phyloP scores from a whole-genome alignment of 768 basidiomycete genomes.

The Pulveroboletus sp. region DNA sequence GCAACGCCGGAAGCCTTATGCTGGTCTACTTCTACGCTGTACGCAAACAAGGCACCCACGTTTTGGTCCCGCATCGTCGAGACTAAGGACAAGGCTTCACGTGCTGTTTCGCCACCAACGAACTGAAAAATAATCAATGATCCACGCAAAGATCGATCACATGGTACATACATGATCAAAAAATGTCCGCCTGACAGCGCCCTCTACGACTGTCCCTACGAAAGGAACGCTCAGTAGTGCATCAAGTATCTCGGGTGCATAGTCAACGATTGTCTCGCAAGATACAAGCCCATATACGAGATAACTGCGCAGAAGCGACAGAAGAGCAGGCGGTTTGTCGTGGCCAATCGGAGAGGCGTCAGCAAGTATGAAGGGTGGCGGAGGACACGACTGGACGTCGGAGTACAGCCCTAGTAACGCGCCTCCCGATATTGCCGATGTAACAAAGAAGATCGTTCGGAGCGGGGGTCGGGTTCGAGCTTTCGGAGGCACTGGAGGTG shows the following conservation, averaged over 20 bases:
- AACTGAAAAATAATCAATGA: conserved; percentile 46
- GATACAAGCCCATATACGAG: conserved; percentile 81
- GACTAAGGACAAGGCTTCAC: conserved; percentile 63
- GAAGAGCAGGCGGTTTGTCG: conserved; percentile 24
- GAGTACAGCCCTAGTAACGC: conserved; percentile 19
- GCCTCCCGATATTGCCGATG: conserved; percentile 18
- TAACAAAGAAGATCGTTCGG: conserved; percentile 14
- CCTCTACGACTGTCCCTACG: conserved; percentile 60
- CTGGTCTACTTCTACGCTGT: conserved; percentile 83
- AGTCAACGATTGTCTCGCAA: conserved; percentile 69
- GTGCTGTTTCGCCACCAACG: conserved; percentile 82
- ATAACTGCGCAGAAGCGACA: conserved; percentile 63
- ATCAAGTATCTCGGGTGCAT: conserved; percentile 62
- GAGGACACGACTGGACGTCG: conserved; percentile 26
- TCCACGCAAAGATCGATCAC: background rate
- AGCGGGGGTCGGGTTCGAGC: conserved; percentile 3
- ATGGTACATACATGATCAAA: conserved; percentile 63
- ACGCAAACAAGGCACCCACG: conserved; percentile 74
- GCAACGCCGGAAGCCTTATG: conserved; percentile 39
- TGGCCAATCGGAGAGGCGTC: background rate
- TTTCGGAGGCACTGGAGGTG: background rate
- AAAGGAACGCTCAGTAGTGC: conserved; percentile 47
- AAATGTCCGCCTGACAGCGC: conserved; percentile 74
- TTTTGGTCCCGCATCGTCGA: conserved; percentile 57
- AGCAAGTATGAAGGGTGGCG: conserved; percentile 16